Evolutionary conservation across 768 basidiomycete genomes (phyloP), one percentile per base, ranked within the genome.

Genomic region (Russula dissimulans): DNA sequence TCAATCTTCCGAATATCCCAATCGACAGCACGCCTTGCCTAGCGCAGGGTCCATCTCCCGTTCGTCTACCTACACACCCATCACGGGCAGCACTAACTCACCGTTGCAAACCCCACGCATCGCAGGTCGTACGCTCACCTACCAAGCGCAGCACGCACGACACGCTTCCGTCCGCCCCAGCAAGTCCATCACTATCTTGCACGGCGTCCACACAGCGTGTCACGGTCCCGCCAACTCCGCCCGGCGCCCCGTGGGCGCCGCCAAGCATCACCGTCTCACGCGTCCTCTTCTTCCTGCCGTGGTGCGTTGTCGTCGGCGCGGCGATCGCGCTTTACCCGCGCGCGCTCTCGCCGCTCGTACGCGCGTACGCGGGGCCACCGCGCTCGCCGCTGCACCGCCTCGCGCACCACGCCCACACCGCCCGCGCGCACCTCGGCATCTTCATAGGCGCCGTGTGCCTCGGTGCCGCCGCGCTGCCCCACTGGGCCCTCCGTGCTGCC

Each of bases 321-420:
- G 42, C 48, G 0, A 59, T 65, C 32, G 32, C 52, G 9, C 34
- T 65, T 18, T 42, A 53, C 18, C 65, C 65, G 3, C 58, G 54
- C 10, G n/a, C 32, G 12, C 39, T 63, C 3, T 22, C 49, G n/a
- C n/a, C 18, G 14, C 57, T 57, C 38, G 62, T 63, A 11, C 59
- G 58, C 17, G 26, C 43, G 17, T 60, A 60, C 56, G 47, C 54
- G 5, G 41, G 22, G 1, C 29, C 51, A 1, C 57, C 55, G 11
- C 54, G 32, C 32, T 60, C 58, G 26, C 54, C 64, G 1, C 55
- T 63, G 9, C 58, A 57, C 52, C 62, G 65, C 14, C 65, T 65
- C 51, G 65, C 62, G 46, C 48, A 59, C 52, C 62, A 65, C 54
- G 62, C 62, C 22, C 62, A 65, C 47, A 54, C 55, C 7, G 62